These are phyloP conservation scores for Stylonectria norvegica DNA, from an alignment of 2,329 filamentous ascomycete species.

Conservation along the genomic window DNA sequence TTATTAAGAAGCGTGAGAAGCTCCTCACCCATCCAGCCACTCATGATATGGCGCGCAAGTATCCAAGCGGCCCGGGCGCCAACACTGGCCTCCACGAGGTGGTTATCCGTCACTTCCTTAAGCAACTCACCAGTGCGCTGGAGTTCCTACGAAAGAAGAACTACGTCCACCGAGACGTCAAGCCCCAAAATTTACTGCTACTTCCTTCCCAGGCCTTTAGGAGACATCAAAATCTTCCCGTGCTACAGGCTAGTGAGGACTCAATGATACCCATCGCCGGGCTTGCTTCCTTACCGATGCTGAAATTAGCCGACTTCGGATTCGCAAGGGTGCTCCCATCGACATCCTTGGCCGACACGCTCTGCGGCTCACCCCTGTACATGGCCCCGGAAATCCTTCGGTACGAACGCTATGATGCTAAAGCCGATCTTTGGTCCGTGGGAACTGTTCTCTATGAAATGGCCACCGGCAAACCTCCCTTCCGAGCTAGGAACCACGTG, in stretches of 20 bases:
- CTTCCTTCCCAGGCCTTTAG: slow-evolving; percentile 76
- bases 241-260: slow-evolving; percentile 73
- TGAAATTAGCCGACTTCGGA: slow-evolving; percentile 98
- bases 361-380: slow-evolving; percentile 94
- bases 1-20: slow-evolving; percentile 90
- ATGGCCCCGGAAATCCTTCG: slow-evolving; percentile 98
- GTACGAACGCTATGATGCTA: slow-evolving; percentile 96
- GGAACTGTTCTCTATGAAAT: slow-evolving; percentile 96
- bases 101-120: slow-evolving; percentile 91
- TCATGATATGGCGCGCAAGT: slow-evolving; percentile 87
- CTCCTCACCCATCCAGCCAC: slow-evolving; percentile 77
- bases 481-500: slow-evolving; percentile 89
- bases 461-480: slow-evolving; percentile 85
- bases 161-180: slow-evolving; percentile 94
- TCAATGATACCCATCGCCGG: slow-evolving; percentile 79
- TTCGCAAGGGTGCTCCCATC: slow-evolving; percentile 89
- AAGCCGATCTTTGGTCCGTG: slow-evolving; percentile 96
- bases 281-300: slow-evolving; percentile 81
- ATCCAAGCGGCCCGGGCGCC: slow-evolving; percentile 72
- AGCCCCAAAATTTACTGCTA: slow-evolving; percentile 91
- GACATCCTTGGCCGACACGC: slow-evolving; percentile 88
- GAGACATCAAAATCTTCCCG: slow-evolving; percentile 50
- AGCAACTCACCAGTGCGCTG: slow-evolving; percentile 88
- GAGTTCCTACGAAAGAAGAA: slow-evolving; percentile 82
- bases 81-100: slow-evolving; percentile 92